Conservation (phyloP, 192 early-diverging fungal genomes). For the Ambispora gerdemannii region DNA sequence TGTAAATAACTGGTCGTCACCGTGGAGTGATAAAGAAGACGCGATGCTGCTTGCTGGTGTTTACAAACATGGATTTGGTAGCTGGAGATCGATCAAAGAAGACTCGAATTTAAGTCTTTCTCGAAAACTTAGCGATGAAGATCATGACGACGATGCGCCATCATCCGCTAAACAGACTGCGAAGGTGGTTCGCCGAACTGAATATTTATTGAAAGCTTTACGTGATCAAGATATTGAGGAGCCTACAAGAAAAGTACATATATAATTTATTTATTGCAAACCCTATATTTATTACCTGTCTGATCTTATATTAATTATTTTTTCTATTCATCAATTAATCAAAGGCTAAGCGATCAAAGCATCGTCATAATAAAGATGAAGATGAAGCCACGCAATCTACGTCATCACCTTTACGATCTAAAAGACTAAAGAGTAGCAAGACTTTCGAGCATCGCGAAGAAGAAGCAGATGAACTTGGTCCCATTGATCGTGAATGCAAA, state of each 20-base stretch:
- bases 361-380: background rate
- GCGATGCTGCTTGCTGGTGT: slow-evolving; percentile 95
- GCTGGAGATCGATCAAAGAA: slow-evolving; percentile 81
- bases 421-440: background rate
- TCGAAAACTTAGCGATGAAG: slow-evolving; percentile 86
- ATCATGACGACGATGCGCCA: slow-evolving; percentile 37
- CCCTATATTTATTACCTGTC: background rate
- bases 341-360: background rate
- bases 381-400: background rate
- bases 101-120: slow-evolving; percentile 75
- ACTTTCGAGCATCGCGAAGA: background rate
- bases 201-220: slow-evolving; percentile 84
- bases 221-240: slow-evolving; percentile 58
- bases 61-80: slow-evolving; percentile 90
- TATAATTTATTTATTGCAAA: background rate
- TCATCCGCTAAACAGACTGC: slow-evolving; percentile 45
- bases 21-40: slow-evolving; percentile 92
- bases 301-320: slow-evolving; percentile 14
- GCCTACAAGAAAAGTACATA: slow-evolving; percentile 2
- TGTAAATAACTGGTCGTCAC: slow-evolving; percentile 78
- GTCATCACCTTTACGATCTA: background rate
- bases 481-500: slow-evolving; percentile 61
- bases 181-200: slow-evolving; percentile 77
- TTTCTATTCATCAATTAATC: slow-evolving; percentile 2
- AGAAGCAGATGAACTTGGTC: background rate